Evolutionary conservation across 2,329 filamentous ascomycete genomes (phyloP).

Genomic region (Daldinia eschscholtzii): DNA sequence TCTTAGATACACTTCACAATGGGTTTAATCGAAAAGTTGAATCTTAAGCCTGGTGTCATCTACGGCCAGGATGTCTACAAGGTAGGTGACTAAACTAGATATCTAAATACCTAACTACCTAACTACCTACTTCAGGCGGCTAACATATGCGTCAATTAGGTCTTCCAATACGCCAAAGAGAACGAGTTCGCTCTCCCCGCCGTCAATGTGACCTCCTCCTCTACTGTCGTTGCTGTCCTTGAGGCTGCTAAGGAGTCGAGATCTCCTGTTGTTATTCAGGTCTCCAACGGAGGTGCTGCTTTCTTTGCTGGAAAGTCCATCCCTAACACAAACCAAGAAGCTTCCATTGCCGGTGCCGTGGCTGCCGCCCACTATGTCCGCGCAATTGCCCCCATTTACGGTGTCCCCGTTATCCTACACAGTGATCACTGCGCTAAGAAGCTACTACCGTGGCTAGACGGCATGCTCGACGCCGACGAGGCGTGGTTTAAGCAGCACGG

Average conservation of each 20-base stretch:
- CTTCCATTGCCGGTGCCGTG: conserved; percentile 87
- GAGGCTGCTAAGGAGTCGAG: conserved; percentile 95
- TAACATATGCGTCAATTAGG: conserved; percentile 16
- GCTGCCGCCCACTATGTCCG: conserved; percentile 96
- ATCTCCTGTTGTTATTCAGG: conserved; percentile 91
- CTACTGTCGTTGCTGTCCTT: conserved; percentile 85
- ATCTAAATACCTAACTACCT: no score
- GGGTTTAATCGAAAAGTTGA: conserved; percentile 54
- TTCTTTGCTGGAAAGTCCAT: conserved; percentile 95
- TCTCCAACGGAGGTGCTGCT: conserved; percentile 92
- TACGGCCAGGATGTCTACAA: conserved; percentile 66
- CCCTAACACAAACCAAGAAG: conserved; percentile 82
- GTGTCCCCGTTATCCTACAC: conserved; percentile 91
- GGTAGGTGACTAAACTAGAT: conserved; percentile 60
- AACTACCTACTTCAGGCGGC: neutral
- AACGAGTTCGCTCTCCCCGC: conserved; percentile 90
- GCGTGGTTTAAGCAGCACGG: conserved; percentile 92
- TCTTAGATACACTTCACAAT: conserved; percentile 37
- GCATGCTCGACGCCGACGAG: conserved; percentile 95
- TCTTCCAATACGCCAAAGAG: conserved; percentile 89
- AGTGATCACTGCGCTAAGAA: conserved; percentile 99
- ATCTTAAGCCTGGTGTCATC: conserved; percentile 67
- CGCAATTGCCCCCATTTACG: conserved; percentile 86
- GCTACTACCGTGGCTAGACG: conserved; percentile 97
- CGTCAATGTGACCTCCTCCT: conserved; percentile 94